phyloP scores from a whole-genome alignment of 2,329 filamentous ascomycete genomes.

The Fusarium sp. region DNA sequence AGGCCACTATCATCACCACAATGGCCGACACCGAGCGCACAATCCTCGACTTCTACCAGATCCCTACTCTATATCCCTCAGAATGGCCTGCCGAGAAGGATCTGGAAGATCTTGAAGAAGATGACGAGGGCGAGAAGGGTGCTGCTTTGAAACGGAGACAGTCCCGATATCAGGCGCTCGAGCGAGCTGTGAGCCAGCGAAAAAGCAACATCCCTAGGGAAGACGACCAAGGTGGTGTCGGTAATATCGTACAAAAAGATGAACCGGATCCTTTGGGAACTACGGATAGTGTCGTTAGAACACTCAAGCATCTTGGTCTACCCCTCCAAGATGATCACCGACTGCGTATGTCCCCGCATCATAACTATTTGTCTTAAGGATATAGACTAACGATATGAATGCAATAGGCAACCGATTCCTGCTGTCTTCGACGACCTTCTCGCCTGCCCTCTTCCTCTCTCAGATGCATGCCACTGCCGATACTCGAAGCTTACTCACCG shows the following conservation, averaged over 20 bases:
- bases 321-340: conserved; percentile 87
- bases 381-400: conserved; percentile 36
- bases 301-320: conserved; percentile 82
- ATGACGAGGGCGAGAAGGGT: conserved; percentile 68
- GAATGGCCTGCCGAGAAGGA: conserved; percentile 90
- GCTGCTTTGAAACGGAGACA: conserved; percentile 72
- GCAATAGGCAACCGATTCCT: conserved; percentile 87
- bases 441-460: conserved; percentile 90
- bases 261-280: conserved; percentile 94
- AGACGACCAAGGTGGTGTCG: conserved; percentile 75
- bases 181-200: conserved; percentile 78
- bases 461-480: conserved; percentile 91
- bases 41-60: conserved; percentile 91
- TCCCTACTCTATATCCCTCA: conserved; percentile 82
- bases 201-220: conserved; percentile 78
- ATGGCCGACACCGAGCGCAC: conserved; percentile 82
- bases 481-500: conserved; percentile 83
- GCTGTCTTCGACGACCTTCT: conserved; percentile 95
- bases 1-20: conserved; percentile 42
- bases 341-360: conserved; percentile 70
- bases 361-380: conserved; percentile 16
- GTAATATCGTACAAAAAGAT: conserved; percentile 88
- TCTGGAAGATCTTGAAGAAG: conserved; percentile 74
- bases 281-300: conserved; percentile 86
- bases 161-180: conserved; percentile 88